Evolutionary conservation across 2,329 filamentous ascomycete species (phyloP).

Genomic region (Rutstroemia sp.): DNA sequence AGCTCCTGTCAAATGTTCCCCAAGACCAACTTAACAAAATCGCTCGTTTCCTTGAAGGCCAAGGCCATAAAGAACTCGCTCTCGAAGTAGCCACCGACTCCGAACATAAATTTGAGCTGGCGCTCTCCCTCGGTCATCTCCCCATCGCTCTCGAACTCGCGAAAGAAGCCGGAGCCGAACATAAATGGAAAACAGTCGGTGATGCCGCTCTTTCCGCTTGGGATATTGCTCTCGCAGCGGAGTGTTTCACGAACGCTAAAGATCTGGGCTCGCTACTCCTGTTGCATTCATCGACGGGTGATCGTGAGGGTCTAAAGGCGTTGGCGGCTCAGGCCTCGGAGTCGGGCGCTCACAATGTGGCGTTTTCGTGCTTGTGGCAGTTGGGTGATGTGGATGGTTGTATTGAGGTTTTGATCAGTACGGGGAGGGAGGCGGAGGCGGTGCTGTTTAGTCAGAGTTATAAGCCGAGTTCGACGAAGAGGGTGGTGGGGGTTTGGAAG

Average conservation of each 20-base stretch:
- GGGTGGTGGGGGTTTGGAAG: constrained; percentile 74
- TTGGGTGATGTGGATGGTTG: constrained; percentile 76
- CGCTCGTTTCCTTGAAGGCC: constrained; percentile 91
- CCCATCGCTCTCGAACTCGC: constrained; percentile 82
- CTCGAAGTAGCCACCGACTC: constrained; percentile 89
- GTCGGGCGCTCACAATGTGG: constrained; percentile 80
- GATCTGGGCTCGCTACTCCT: constrained; percentile 86
- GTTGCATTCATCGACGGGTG: constrained; percentile 78
- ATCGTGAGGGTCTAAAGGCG: constrained; percentile 63
- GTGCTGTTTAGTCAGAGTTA: constrained; percentile 93
- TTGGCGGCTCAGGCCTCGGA: constrained; percentile 70
- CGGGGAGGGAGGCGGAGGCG: constrained; percentile 74
- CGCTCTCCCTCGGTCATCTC: constrained; percentile 74
- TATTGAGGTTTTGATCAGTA: constrained; percentile 70
- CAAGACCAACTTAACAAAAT: constrained; percentile 97
- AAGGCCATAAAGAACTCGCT: constrained; percentile 93
- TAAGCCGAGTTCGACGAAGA: constrained; percentile 68
- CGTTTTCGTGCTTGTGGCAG: constrained; percentile 86
- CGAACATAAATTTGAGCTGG: constrained; percentile 94
- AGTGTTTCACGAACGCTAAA: constrained; percentile 87
- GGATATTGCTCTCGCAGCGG: constrained; percentile 81
- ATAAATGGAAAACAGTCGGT: constrained; percentile 97
- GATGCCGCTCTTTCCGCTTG: constrained; percentile 81
- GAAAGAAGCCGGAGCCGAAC: constrained; percentile 75
- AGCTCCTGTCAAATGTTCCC: constrained; percentile 77